Base-by-base conservation (phyloP, 768 basidiomycete species). In the Tylopilus plumbeoviolaceoides region DNA sequence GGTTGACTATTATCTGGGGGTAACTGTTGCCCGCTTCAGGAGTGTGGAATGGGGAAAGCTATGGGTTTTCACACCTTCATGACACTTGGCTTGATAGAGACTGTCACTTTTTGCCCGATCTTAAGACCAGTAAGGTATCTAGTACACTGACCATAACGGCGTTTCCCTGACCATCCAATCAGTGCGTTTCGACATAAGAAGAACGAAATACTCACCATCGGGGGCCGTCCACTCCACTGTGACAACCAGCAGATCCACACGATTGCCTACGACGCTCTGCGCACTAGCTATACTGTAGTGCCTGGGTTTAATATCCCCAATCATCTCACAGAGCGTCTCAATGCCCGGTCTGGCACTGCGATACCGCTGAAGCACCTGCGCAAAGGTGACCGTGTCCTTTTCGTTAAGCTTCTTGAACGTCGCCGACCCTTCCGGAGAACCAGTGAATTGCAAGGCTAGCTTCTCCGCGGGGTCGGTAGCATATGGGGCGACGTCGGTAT, bases 221-320 rank as follows among this genome's bases (percentile, higher is more conserved):
- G 94, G 87, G 17, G 88, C 84, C 39, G 79, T 65, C 97, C 97
- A 99, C 55, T 98, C 94, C 31, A 98, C 95, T 1, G 93, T 95
- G 33, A 99, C 97, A 55, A 99, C 88, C 53, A 99, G 75, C 27
- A 99, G 75, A 70, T 99, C 95, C 8, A 99, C 94, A 51, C 89
- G 82, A 66, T 98, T 81, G 5, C 97, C 97, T 15, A 98, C 95
- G 51, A 89, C 94, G 63, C 88, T 89, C 71, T 98, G 95, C 31
- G 93, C 83, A 59, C 90, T 93, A 20, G 97, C 95, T 64, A 99
- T 99, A 70, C 92, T 95, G 72, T 99, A 99, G 71, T 98, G 97
- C 56, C 97, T 81, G 4, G 95, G 95, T 71, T 97, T 94, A 75
- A 92, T 98, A 67, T 97, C 93, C 1, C 92, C 95, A 42, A 98